These are phyloP conservation scores for Ceratocystis huliohia DNA, from an alignment of 2,329 filamentous ascomycete species.

Conservation along the genomic window DNA sequence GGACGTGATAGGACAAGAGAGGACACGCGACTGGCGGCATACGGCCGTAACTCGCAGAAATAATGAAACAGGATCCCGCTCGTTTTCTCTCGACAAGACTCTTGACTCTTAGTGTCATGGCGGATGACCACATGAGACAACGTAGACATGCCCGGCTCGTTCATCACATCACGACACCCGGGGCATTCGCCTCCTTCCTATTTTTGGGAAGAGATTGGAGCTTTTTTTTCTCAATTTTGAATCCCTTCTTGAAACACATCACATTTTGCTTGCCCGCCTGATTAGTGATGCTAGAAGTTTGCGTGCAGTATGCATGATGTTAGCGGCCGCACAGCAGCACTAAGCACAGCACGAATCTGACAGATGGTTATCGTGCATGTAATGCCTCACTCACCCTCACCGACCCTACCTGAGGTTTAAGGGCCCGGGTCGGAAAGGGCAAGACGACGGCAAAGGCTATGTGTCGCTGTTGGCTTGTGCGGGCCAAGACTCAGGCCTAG, in stretches of 20 bases:
- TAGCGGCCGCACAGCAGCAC: background rate
- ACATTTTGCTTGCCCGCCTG: background rate
- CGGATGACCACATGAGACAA: background rate
- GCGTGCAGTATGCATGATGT: background rate
- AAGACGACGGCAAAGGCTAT: background rate
- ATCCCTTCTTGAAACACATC: background rate
- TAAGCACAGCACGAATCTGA: background rate
- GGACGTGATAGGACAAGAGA: too few species aligned
- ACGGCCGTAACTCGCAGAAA: too few species aligned
- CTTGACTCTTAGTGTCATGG: background rate
- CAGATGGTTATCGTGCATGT: background rate
- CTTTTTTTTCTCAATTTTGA: background rate
- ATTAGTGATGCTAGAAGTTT: background rate
- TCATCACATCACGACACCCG: too few species aligned
- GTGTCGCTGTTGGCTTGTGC: conserved; percentile 2
- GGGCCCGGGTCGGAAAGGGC: background rate
- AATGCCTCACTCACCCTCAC: conserved; percentile 1
- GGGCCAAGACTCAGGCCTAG: background rate
- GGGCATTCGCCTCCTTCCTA: background rate
- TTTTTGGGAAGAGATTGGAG: background rate
- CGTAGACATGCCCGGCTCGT: too few species aligned
- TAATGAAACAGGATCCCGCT: too few species aligned
- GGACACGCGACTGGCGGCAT: too few species aligned
- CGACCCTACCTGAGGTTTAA: background rate
- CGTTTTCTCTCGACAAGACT: too few species aligned